These are phyloP conservation scores for Cucumis sativus DNA, from an alignment of 306 rosid species.

Conservation along the genomic window Cucumber_9930_V3 NC_026658.2:21786501-21787000, in stretches of 20 bases:
- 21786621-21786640: background rate
- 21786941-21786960: background rate
- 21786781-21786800: background rate
- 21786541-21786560: background rate
- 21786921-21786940: background rate
- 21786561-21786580: background rate
- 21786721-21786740: too few species aligned
- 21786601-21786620: background rate
- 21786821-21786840: background rate
- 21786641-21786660: background rate
- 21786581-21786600: background rate
- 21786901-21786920: too few species aligned
- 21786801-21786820: background rate
- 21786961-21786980: background rate
- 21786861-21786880: background rate
- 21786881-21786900: too few species aligned
- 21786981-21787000: background rate
- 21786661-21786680: too few species aligned
- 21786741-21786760: background rate
- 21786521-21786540: slow-evolving; percentile 37
- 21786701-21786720: too few species aligned
- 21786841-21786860: background rate
- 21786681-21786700: too few species aligned
- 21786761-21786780: background rate
- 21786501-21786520: slow-evolving; percentile 41